Percentiles rank a stretch among this genome's conserved stretches.
These are phyloP conservation scores for Erythrophleum fordii DNA, from an alignment of 306 rosid genomes.

Conservation along the genomic window DNA sequence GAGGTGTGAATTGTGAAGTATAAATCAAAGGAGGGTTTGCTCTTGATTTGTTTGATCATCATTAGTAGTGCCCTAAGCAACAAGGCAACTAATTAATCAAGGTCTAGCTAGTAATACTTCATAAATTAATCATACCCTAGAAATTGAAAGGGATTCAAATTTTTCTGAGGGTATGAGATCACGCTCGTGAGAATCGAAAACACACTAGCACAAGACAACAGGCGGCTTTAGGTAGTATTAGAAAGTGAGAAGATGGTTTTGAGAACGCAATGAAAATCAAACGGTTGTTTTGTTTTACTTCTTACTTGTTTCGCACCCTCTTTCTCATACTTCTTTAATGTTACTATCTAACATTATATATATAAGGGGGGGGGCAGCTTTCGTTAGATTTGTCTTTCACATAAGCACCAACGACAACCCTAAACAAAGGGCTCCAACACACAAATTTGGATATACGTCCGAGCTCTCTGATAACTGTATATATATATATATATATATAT, in stretches of 20 bases:
- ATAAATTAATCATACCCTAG: too few relatives aligned
- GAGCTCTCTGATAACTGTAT: too few relatives aligned
- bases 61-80: neutral
- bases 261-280: neutral
- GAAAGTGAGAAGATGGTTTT: neutral
- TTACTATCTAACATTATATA: neutral
- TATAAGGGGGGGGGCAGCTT: constrained; percentile 29
- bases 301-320: neutral
- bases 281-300: neutral
- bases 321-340: neutral
- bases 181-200: too few relatives aligned
- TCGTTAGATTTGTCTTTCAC: constrained; percentile 40
- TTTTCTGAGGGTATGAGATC: too few relatives aligned
- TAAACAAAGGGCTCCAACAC: too few relatives aligned
- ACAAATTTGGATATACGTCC: neutral
- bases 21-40: neutral
- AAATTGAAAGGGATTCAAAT: too few relatives aligned
- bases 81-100: neutral
- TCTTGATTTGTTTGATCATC: too few relatives aligned
- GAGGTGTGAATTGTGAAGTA: too few relatives aligned
- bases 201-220: too few relatives aligned
- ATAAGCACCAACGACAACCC: neutral
- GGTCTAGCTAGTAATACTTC: too few relatives aligned
- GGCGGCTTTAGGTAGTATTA: too few relatives aligned
- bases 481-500: too few relatives aligned